Evolutionary conservation across 306 rosid genomes (phyloP), one percentile per base, ranked within the genome.

Genomic region (Argentina anserina): DNA sequence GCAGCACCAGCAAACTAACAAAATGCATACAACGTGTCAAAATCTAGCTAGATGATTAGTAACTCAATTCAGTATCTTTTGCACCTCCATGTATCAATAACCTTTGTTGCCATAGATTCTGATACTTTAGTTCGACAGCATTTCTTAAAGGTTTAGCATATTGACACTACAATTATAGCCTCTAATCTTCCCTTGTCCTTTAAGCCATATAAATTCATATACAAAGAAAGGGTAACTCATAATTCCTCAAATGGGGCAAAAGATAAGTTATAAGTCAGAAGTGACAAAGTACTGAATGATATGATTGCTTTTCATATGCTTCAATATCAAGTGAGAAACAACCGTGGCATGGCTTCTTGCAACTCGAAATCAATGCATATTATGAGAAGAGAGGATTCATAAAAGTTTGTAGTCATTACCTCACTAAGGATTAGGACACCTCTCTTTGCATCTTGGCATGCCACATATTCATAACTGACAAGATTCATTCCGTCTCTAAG

Each of bases 1-100:
- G 98, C 98, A 20, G 98, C 98, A 45, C 98, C 98, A 62, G 98
- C 98, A 89, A 93, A 93, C 97, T 94, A 76, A 76, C 82, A 87
- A 73, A 77, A 67, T 50, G 59, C 61, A 80, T 46, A 52, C 56
- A 41, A 59, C 63, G 74, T 64, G 56, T 36, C 53, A 71, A 46
- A 61, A 64, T 33, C 73, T 67, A 64, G 39, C 73, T 67, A 76
- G 75, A 76, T 26, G 5, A 6, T 15, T 33, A 5, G 45, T 62
- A 64, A 64, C 69, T n/a, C 15, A 7, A 37, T 41, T 23, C 52
- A 46, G 12, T 10, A 65, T 23, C 12, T n/a, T 21, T 21, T 52
- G 59, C 14, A 9, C 59, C 28, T 28, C 37, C 65, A 29, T 11
- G 21, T 28, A 41, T 41, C 37, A 34, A 34, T 34, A 34, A 5